Conservation (phyloP, 495 filamentous ascomycete species). For the Talaromyces wortmannii region DNA sequence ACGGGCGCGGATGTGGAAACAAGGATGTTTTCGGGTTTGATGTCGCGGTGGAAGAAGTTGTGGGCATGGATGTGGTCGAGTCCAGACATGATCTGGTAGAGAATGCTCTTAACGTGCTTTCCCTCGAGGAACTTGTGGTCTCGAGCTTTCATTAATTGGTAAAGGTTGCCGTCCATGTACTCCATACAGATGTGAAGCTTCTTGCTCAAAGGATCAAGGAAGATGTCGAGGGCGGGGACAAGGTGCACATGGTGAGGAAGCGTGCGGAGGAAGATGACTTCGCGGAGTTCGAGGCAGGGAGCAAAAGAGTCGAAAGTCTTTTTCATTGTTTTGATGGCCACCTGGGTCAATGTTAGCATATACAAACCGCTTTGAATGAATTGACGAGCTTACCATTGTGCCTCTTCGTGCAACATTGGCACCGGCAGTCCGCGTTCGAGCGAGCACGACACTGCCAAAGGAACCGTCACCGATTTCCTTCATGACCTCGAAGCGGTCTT, state of each 20-base stretch:
- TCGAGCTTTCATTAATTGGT: conserved; percentile 97
- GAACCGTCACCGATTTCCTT: conserved; percentile 99
- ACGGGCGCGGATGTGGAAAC: conserved; percentile 85
- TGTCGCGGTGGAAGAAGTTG: conserved; percentile 97
- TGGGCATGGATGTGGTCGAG: conserved; percentile 96
- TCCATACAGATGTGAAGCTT: conserved; percentile 99
- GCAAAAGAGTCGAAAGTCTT: conserved; percentile 92
- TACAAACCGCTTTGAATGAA: not conserved
- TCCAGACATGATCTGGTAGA: conserved; percentile 94
- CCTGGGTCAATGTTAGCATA: conserved; percentile 47
- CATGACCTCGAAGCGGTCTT: conserved; percentile 90
- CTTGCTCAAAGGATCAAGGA: conserved; percentile 90
- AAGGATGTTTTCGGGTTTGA: conserved; percentile 98
- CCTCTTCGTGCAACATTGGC: conserved; percentile 82
- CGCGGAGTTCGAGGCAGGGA: conserved; percentile 84
- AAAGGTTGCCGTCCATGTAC: conserved; percentile 99
- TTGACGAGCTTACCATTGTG: conserved; percentile 66
- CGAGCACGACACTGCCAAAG: conserved; percentile 92
- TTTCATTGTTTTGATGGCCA: conserved; percentile 99
- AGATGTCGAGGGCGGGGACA: conserved; percentile 96
- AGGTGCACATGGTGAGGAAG: conserved; percentile 84
- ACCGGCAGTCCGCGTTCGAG: conserved; percentile 83
- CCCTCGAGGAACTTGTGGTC: conserved; percentile 91
- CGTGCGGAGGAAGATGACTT: conserved; percentile 92
- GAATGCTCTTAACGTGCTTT: conserved; percentile 90